These are phyloP conservation scores for Castanopsis chinensis DNA, from an alignment of 306 rosid genomes.

Conservation along the genomic window DNA sequence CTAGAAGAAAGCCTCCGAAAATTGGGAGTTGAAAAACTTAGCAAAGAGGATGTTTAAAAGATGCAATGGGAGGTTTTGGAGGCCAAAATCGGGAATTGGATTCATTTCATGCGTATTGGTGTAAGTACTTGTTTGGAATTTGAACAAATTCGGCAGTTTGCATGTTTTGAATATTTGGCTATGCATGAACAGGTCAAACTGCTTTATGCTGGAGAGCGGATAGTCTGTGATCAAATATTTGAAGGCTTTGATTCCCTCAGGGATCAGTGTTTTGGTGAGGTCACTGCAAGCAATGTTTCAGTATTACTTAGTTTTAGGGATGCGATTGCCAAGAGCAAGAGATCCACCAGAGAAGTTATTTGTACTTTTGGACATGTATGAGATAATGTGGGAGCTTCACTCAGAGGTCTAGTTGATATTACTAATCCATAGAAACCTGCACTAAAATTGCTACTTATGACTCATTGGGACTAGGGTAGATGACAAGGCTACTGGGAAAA, in stretches of 20 bases:
- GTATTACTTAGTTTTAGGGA: conserved; percentile 95
- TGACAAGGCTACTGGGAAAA: background rate
- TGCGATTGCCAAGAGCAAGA: conserved; percentile 94
- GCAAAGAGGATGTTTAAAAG: conserved; percentile 97
- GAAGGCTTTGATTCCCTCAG: conserved; percentile 81
- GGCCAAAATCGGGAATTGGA: conserved; percentile 99
- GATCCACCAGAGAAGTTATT: conserved; percentile 94
- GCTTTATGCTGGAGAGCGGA: conserved; percentile 89
- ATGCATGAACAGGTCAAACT: conserved; percentile 72
- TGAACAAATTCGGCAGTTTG: background rate
- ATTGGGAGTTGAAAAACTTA: conserved; percentile 94
- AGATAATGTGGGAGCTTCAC: conserved; percentile 95
- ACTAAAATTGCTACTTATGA: background rate
- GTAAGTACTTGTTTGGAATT: conserved; percentile 45
- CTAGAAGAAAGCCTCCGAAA: conserved; percentile 90
- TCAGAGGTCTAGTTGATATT: conserved; percentile 58
- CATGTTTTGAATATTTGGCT: conserved; percentile 13
- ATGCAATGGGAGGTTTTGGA: conserved; percentile 98
- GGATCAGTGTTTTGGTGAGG: conserved; percentile 93
- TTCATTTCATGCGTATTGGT: conserved; percentile 98
- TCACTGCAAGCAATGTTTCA: conserved; percentile 80
- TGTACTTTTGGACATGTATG: conserved; percentile 96
- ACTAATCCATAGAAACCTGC: background rate
- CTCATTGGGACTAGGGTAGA: background rate
- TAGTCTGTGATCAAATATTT: conserved; percentile 87